Base-by-base conservation (phyloP, 139 green algal genomes). In the Chlamydomonas incerta region DNA sequence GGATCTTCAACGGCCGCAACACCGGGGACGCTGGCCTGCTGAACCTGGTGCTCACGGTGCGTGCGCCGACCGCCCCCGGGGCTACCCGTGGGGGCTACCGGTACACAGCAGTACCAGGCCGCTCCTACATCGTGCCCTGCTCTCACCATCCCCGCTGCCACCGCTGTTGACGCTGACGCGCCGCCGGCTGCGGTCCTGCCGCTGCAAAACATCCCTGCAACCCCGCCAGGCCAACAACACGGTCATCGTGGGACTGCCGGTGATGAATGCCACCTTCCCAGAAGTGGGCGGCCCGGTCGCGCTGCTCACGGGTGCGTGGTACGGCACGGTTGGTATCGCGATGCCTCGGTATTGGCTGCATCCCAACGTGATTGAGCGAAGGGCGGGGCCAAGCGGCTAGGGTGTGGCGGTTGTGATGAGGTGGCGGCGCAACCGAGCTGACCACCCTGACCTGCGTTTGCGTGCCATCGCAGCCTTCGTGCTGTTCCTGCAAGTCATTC, bases 401-500 rank as follows among this genome's bases (percentile, higher is more conserved):
- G 68, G 68, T 17, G 63, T 20, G 63, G 35, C 5, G 63, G 63
- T 13, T 31, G 63, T 31, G n/a, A n/a, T 72, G 0, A n/a, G 58
- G 24, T 17, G 69, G 23, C 35, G 35, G 21, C 24, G 3, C n/a
- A n/a, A n/a, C n/a, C n/a, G n/a, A n/a, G n/a, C n/a, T 72, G 17
- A 72, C 66, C 62, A 13, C 62, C 26, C 11, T 15, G 26, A 15
- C 20, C 62, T 68, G 24, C 34, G 4, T 14, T 23, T 2, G 11
- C 20, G 68, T 14, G 18, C 9, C 71, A 57, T 24, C 26, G n/a
- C 67, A 86, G 80, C 35, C 80, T 77, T 86, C 52, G 55, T 79
- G 34, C 37, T 90, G 37, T 90, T 90, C 81, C 68, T 85, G 2
- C 81, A 90, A 34, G 69, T 90, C 52, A 67, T 87, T 13, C 87